Evolutionary conservation across 2,329 filamentous ascomycete species (phyloP), one percentile per base, ranked within the genome.

Genomic region (Alternaria metachromatica): DNA sequence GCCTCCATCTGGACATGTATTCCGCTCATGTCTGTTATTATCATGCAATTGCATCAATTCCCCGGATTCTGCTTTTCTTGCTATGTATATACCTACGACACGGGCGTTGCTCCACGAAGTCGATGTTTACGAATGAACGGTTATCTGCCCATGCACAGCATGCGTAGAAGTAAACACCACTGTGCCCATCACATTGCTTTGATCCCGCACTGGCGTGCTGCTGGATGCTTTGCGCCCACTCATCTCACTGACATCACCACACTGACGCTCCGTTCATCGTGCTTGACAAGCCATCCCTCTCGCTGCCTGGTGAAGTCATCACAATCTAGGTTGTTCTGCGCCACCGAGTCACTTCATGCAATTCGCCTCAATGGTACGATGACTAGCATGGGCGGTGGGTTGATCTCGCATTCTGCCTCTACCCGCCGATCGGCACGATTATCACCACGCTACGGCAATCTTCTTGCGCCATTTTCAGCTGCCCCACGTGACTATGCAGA

Each of bases 81-180:
- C 62, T 70, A 76, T 80, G 76, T 80, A 78, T 75, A 78, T 78
- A 77, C 73, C 74, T 67, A 55, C 60, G 55, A 62, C 58, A 57
- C 61, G 60, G 57, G 54, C 49, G 59, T 46, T 64, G 62, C 50
- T 63, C 51, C 41, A 59, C 57, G 49, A 62, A 68, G 65, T 67
- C 72, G 66, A 77, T 66, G 72, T 72, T 73, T 57, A 76, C 69
- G 74, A 76, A 74, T 70, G 72, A 74, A 76, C 72, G 76, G 72
- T 70, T 70, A 61, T 71, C 63, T 76, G 68, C 56, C 49, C 49
- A 60, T 74, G 74, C 75, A 78, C 74, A 73, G 75, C 70, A 66
- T 68, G 70, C 60, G 48, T 25, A 21, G 55, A 49, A 50, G 30
- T 30, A 55, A 58, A 60, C 28, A 25, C 54, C 9, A 49, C 56